Conservation (phyloP, 73 alveolate genomes). For the Paramecium octaurelia region DNA sequence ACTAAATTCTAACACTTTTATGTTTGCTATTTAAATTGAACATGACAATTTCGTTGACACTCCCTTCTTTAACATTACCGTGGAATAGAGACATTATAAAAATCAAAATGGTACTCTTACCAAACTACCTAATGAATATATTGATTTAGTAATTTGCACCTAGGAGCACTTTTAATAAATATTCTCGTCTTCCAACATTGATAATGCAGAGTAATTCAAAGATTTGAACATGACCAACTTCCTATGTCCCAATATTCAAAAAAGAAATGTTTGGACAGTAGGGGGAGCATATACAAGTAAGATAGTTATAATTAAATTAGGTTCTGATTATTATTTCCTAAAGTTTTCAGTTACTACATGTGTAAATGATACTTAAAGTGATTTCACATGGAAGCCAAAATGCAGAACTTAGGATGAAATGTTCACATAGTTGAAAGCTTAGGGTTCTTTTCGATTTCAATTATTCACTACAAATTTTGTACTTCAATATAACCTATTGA, state of each 20-base stretch:
- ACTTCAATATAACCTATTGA: background rate
- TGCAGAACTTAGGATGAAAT: constrained; percentile 6
- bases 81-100: constrained; percentile 19
- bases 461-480: constrained; percentile 45
- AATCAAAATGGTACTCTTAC: background rate
- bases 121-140: background rate
- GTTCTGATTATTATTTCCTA: background rate
- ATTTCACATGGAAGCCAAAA: constrained; percentile 50
- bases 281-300: constrained; percentile 26
- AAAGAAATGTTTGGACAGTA: background rate
- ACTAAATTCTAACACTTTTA: background rate
- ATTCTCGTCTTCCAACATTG: background rate
- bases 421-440: background rate
- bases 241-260: constrained; percentile 36
- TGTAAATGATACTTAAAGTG: background rate
- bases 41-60: background rate
- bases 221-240: background rate
- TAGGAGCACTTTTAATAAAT: constrained; percentile 20
- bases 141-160: constrained; percentile 49
- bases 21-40: constrained; percentile 34
- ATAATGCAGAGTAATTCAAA: background rate
- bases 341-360: constrained; percentile 43
- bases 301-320: background rate
- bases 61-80: constrained; percentile 10
- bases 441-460: constrained; percentile 17